Evolutionary conservation across 331 rosid genomes (phyloP).

Genomic region (Phaseolus coccineus): DNA sequence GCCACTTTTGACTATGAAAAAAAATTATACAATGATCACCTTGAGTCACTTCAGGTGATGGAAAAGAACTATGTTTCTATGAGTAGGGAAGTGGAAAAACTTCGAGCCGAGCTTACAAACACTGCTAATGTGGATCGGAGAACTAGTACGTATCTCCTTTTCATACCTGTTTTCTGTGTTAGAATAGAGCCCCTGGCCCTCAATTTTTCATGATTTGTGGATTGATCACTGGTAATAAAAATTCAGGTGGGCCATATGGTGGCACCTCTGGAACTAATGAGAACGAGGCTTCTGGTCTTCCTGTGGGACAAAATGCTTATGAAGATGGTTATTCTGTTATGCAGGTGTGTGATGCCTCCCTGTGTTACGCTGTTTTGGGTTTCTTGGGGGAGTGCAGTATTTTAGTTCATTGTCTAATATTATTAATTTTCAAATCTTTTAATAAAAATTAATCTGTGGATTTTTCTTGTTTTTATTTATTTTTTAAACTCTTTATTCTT

Average conservation of each 20-base stretch:
- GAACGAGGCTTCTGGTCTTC: constrained; percentile 71
- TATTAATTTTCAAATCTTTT: constrained; percentile 14
- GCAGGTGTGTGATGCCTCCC: constrained; percentile 71
- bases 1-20: constrained; percentile 91
- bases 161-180: constrained; percentile 27
- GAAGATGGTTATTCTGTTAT: constrained; percentile 75
- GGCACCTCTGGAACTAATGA: constrained; percentile 74
- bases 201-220: constrained; percentile 40
- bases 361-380: constrained; percentile 37
- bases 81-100: constrained; percentile 97
- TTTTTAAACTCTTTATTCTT: not conserved
- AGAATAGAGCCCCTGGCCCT: constrained; percentile 31
- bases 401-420: constrained; percentile 25
- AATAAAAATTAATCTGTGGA: not conserved
- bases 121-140: constrained; percentile 69
- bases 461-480: constrained; percentile 4
- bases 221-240: constrained; percentile 47
- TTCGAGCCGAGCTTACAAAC: constrained; percentile 85
- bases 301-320: constrained; percentile 76
- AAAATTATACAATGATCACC: constrained; percentile 89
- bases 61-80: constrained; percentile 89
- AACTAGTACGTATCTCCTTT: constrained; percentile 59
- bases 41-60: constrained; percentile 97
- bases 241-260: constrained; percentile 79
- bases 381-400: constrained; percentile 35